Base-by-base conservation (phyloP, 495 filamentous ascomycete species). In the Trichoderma gamsii region DNA sequence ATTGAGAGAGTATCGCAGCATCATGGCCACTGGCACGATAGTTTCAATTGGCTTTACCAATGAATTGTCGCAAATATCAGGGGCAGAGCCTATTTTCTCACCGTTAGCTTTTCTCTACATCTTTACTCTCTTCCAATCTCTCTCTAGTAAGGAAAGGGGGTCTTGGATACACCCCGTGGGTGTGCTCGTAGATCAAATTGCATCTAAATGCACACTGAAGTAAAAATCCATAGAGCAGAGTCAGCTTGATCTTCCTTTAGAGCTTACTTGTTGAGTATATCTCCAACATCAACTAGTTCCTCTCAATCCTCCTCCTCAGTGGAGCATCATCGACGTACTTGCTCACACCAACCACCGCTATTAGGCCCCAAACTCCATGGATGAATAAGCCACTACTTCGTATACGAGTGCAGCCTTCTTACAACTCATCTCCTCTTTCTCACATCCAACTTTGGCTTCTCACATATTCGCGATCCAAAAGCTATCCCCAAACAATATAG, bases 131-230 rank as follows among this genome's bases (percentile, higher is more conserved):
- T 38, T 41, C 41, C 63, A n/a, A 18, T n/a, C n/a, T n/a, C n/a
- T n/a, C n/a, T n/a, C n/a, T n/a, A n/a, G n/a, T n/a, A n/a, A n/a
- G n/a, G n/a, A n/a, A n/a, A n/a, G n/a, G n/a, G n/a, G n/a, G n/a
- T n/a, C n/a, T n/a, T n/a, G n/a, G n/a, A 41, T 43, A 74, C 85
- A 73, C 79, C 91, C 93, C 96, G 77, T 99, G 96, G 72, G 98
- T 98, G 41, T 96, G 96, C 84, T 98, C 95, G 76, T 97, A 99
- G n/a, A n/a, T n/a, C n/a, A n/a, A n/a, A n/a, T n/a, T n/a, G n/a
- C n/a, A n/a, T n/a, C n/a, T n/a, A n/a, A n/a, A n/a, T n/a, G n/a
- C n/a, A n/a, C n/a, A n/a, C 35, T 38, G 35, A 38, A 38, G 35
- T 5, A 38, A 38, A 6, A 38, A 7, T 4, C 35, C 35, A 3